These are phyloP conservation scores for Thelephora terrestris DNA, from an alignment of 1,284 basidiomycete species.

Conservation along the genomic window DNA sequence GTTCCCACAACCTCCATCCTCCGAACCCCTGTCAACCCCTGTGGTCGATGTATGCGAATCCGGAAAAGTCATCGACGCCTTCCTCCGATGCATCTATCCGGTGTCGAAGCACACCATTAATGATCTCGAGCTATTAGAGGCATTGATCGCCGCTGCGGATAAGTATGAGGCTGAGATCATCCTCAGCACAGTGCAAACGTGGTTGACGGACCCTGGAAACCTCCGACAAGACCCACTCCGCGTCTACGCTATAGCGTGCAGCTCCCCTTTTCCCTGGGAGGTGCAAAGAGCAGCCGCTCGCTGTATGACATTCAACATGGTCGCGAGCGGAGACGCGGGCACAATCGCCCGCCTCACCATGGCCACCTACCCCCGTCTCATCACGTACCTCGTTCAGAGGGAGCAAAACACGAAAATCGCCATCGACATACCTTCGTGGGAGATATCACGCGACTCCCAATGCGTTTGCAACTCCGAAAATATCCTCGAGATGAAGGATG, in stretches of 20 bases:
- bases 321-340: background rate
- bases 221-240: conserved; percentile 4
- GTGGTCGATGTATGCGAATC: conserved; percentile 10
- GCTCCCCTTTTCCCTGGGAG: conserved; percentile 3
- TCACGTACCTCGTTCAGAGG: background rate
- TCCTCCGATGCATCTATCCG: conserved; percentile 5
- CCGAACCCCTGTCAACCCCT: background rate
- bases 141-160: conserved; percentile 12
- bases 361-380: background rate
- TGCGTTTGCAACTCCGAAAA: too few species aligned
- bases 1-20: background rate
- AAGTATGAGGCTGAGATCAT: conserved; percentile 13
- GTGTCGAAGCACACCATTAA: conserved; percentile 18
- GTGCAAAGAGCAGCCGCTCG: background rate
- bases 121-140: background rate
- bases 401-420: too few species aligned
- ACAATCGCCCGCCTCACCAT: background rate
- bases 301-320: background rate
- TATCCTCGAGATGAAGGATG: too few species aligned
- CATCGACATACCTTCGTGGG: too few species aligned
- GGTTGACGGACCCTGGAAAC: conserved; percentile 1
- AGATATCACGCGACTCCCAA: too few species aligned
- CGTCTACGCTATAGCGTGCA: conserved; percentile 9
- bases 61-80: conserved; percentile 7
- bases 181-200: background rate